Conservation (phyloP, 805 yeast genomes). For the Lipomyces lipofer region DNA sequence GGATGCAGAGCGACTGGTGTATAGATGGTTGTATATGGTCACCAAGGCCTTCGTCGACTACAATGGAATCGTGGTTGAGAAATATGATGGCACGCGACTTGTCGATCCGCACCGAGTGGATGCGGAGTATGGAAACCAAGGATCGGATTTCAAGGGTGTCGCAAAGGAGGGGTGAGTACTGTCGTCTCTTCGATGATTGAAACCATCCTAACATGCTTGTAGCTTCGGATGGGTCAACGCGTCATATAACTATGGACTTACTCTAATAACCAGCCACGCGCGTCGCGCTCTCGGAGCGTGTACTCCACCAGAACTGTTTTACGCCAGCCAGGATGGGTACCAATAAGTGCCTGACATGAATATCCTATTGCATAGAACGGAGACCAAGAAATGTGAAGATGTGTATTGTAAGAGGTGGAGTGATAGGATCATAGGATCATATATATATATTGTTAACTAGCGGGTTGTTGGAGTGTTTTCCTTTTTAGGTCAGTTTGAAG, state of each 20-base stretch:
- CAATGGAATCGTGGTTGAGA: constrained; percentile 93
- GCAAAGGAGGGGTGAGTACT: constrained; percentile 72
- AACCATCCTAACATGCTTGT: no score
- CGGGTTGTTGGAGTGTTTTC: no score
- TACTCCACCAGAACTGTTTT: constrained; percentile 68
- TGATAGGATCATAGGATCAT: no score
- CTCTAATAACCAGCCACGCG: constrained; percentile 64
- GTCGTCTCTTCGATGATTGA: not conserved
- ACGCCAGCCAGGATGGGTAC: constrained; percentile 18
- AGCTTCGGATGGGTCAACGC: constrained; percentile 97
- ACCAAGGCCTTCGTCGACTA: constrained; percentile 87
- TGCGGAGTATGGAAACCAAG: constrained; percentile 97
- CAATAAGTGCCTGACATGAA: not conserved
- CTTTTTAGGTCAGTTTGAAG: no score
- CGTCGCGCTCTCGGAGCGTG: constrained; percentile 76
- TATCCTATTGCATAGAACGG: not conserved
- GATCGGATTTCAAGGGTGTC: constrained; percentile 86
- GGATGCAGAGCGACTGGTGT: constrained; percentile 68
- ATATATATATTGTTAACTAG: no score
- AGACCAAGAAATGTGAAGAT: no score
- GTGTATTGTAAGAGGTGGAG: no score
- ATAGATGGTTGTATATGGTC: constrained; percentile 88
- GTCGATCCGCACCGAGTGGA: constrained; percentile 87
- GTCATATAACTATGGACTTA: constrained; percentile 71
- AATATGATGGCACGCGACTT: constrained; percentile 82